Evolutionary conservation across 176 grass and related monocot genomes (phyloP).

Genomic region (Paspalum notatum): DNA sequence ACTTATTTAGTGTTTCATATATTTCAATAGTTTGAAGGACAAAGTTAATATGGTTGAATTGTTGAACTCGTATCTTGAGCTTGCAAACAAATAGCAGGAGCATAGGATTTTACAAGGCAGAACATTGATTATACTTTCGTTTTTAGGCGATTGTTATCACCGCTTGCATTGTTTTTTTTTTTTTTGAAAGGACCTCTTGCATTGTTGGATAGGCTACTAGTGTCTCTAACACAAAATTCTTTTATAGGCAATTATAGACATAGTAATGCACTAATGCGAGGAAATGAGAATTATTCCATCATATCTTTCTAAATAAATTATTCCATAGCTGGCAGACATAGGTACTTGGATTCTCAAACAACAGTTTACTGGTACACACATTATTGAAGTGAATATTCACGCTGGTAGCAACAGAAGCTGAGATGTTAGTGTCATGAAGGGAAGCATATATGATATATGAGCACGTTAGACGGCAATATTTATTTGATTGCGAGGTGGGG

Average conservation of each 20-base stretch:
- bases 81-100: slow-evolving; percentile 1
- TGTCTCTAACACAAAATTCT: slow-evolving; percentile 14
- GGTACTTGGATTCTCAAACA: slow-evolving; percentile 16
- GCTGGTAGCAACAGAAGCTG: slow-evolving; percentile 9
- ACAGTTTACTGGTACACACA: slow-evolving; percentile 24
- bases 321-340: neutral
- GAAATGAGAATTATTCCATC: slow-evolving; percentile 10
- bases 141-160: slow-evolving; percentile 1
- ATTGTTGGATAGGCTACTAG: slow-evolving; percentile 20
- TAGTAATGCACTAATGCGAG: neutral
- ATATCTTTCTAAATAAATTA: slow-evolving; percentile 6
- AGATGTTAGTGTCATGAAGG: slow-evolving; percentile 34
- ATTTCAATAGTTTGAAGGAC: slow-evolving; percentile 9
- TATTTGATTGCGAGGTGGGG: too few species aligned
- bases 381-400: slow-evolving; percentile 35
- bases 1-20: slow-evolving; percentile 13
- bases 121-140: slow-evolving; percentile 5
- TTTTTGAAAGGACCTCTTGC: too few species aligned
- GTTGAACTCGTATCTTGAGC: slow-evolving; percentile 23
- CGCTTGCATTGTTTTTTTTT: slow-evolving; percentile 17
- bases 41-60: neutral
- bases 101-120: slow-evolving; percentile 3
- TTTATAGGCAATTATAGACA: neutral
- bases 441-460: slow-evolving; percentile 31
- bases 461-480: neutral